Evolutionary conservation across 1,139 yeast species (phyloP), one percentile per base, ranked within the genome.

Genomic region (Nakaseomyces delphensis): DNA sequence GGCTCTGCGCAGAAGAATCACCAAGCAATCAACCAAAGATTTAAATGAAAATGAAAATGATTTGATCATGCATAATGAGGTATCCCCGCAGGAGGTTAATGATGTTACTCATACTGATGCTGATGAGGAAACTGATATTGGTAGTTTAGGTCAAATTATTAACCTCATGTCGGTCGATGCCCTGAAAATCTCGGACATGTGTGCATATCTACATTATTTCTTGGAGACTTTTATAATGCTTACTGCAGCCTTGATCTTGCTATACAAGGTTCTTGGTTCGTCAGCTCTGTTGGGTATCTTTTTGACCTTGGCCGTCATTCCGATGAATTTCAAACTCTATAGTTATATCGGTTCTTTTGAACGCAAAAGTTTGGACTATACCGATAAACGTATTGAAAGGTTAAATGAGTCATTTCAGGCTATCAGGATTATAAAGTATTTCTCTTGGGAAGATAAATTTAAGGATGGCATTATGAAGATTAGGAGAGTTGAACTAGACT

Each of bases 1-100:
- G 65, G 96, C 97, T 3, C 73, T 91, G 50, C 77, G 94, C 69
- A 79, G 95, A 65, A 77, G 79, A 54, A 70, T 82, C 32, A 76
- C 83, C 2, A 73, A 77, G 36, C 51, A 49, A 16, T 49, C 56
- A 2, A 38, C 42, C 5, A 49, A 56, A 14, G 46, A 47, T 20
- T 39, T 42, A 10, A 48, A 44, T n/a, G 41, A 46, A 10, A 60
- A 60, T 36, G 27, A 21, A 7, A 11, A 20, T 20, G 37, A 33
- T 21, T 7, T 33, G 2, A 21, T 39, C 6, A 36, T n/a, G 5
- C 28, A 39, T 24, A 16, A 14, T 9, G 32, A 39, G 11, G 29
- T 23, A 5, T 20, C 38, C 10, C 60, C 60, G 21, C 61, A 57
- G 42, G 43, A 49, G 29, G 33, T 51, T 25, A 54, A 55, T 32